Evolutionary conservation across 352 stramenopile species (phyloP).

Genomic region (Phytophthora agathidicida): DNA sequence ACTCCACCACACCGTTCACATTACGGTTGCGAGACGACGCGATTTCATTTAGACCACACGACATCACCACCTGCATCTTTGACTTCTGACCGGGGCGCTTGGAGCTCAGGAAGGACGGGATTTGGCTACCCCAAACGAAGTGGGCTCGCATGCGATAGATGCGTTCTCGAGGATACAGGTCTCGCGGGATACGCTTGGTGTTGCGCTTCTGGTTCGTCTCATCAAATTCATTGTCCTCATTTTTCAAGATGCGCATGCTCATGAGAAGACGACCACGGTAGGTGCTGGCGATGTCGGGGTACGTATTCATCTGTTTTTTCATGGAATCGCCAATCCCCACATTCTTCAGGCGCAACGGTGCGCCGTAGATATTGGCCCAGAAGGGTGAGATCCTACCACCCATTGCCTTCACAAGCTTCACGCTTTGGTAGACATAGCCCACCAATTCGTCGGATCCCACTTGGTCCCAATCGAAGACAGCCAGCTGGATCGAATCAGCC

Average conservation of each 20-base stretch:
- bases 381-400: slow-evolving; percentile 59
- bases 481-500: slow-evolving; percentile 75
- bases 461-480: slow-evolving; percentile 82
- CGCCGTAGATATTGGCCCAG: slow-evolving; percentile 85
- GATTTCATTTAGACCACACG: slow-evolving; percentile 69
- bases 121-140: slow-evolving; percentile 77
- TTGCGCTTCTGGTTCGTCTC: slow-evolving; percentile 88
- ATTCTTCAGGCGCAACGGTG: slow-evolving; percentile 60
- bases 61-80: slow-evolving; percentile 81
- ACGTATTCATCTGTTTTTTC: slow-evolving; percentile 89
- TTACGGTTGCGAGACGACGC: slow-evolving; percentile 63
- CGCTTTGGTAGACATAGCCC: slow-evolving; percentile 69
- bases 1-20: slow-evolving; percentile 82
- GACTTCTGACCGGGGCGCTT: slow-evolving; percentile 75
- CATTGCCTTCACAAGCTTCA: slow-evolving; percentile 77
- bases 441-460: slow-evolving; percentile 79
- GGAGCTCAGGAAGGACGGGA: slow-evolving; percentile 74
- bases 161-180: slow-evolving; percentile 62
- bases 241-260: slow-evolving; percentile 71
- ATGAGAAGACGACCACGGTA: slow-evolving; percentile 87
- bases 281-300: slow-evolving; percentile 79
- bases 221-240: slow-evolving; percentile 75
- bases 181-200: slow-evolving; percentile 63
- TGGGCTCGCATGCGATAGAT: slow-evolving; percentile 80
- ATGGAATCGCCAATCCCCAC: slow-evolving; percentile 63